A percentile compares a stretch with the other conserved stretches of the same genome.
Conservation (phyloP, 768 basidiomycete species). For the Nidularia sp. region DNA sequence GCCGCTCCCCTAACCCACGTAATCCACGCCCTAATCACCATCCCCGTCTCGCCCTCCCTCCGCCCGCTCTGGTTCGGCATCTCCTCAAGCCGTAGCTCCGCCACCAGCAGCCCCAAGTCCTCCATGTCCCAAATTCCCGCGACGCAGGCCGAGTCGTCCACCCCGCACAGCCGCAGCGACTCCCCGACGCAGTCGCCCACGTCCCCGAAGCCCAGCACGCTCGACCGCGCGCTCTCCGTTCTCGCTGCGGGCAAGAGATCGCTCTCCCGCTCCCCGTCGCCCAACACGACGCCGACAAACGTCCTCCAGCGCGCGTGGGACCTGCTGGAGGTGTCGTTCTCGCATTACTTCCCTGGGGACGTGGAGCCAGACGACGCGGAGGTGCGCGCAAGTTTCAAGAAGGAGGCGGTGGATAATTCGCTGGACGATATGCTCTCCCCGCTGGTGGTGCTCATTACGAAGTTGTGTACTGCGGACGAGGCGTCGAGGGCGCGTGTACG, state of each 20-base stretch:
- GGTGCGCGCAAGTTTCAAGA: constrained; percentile 48
- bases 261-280: constrained; percentile 44
- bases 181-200: constrained; percentile 28
- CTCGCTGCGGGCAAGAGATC: constrained; percentile 49
- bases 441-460: constrained; percentile 68
- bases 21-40: constrained; percentile 76
- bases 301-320: constrained; percentile 63
- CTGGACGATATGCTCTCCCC: constrained; percentile 81
- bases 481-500: constrained; percentile 50
- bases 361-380: constrained; percentile 60
- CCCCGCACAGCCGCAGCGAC: constrained; percentile 31
- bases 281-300: constrained; percentile 33
- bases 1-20: constrained; percentile 74
- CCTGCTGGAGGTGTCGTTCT: constrained; percentile 55
- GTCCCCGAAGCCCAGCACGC: constrained; percentile 35
- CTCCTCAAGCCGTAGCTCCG: constrained; percentile 25
- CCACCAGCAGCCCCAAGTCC: constrained; percentile 31
- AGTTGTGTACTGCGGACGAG: constrained; percentile 65
- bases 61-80: constrained; percentile 62
- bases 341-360: constrained; percentile 64
- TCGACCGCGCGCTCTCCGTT: constrained; percentile 58
- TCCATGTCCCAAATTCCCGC: constrained; percentile 24
- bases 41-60: constrained; percentile 62
- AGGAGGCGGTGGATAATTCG: constrained; percentile 45
- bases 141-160: constrained; percentile 18